Percentiles rank a stretch among this genome's conserved stretches.
Evolutionary conservation across 805 yeast genomes (phyloP).

Genomic region (Saccharomyces paradoxus): DNA sequence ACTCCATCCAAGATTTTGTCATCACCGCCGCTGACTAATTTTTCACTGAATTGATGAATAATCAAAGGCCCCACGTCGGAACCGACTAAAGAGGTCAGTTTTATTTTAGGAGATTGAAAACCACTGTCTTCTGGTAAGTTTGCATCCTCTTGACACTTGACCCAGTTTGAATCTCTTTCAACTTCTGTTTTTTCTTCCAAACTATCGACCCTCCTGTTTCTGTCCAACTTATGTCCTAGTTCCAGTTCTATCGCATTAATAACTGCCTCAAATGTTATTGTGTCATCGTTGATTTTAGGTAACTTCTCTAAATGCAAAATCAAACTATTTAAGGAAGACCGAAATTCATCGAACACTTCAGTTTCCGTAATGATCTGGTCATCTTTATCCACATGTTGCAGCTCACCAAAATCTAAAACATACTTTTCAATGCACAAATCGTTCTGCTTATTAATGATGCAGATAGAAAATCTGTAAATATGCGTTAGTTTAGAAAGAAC

Average conservation of each 20-base stretch:
- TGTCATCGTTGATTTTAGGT: conserved; percentile 18
- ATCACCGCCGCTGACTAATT: conserved; percentile 1
- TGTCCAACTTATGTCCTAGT: conserved; percentile 16
- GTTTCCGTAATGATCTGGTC: conserved; percentile 11
- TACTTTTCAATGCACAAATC: conserved; percentile 23
- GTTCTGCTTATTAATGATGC: conserved; percentile 16
- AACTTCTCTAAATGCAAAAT: conserved; percentile 20
- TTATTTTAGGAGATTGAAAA: conserved; percentile 15
- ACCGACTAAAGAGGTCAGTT: conserved; percentile 32
- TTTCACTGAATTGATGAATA: conserved; percentile 34
- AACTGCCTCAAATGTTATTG: conserved; percentile 23
- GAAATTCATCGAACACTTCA: conserved; percentile 27
- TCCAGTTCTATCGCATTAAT: conserved; percentile 23
- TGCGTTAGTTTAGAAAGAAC: conserved; percentile 19
- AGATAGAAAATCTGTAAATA: conserved; percentile 17
- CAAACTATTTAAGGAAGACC: conserved; percentile 27
- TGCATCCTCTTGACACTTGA: conserved; percentile 20
- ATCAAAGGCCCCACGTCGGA: conserved; percentile 36
- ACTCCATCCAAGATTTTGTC: neutral
- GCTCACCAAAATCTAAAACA: conserved; percentile 28
- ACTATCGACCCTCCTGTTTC: conserved; percentile 5
- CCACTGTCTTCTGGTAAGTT: conserved; percentile 10
- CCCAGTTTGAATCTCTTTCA: conserved; percentile 29
- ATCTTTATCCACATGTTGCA: conserved; percentile 18
- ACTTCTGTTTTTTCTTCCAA: conserved; percentile 12